Evolutionary conservation across 2,329 filamentous ascomycete genomes (phyloP), one percentile per base, ranked within the genome.

Genomic region (Emmonsiellopsis sp.): DNA sequence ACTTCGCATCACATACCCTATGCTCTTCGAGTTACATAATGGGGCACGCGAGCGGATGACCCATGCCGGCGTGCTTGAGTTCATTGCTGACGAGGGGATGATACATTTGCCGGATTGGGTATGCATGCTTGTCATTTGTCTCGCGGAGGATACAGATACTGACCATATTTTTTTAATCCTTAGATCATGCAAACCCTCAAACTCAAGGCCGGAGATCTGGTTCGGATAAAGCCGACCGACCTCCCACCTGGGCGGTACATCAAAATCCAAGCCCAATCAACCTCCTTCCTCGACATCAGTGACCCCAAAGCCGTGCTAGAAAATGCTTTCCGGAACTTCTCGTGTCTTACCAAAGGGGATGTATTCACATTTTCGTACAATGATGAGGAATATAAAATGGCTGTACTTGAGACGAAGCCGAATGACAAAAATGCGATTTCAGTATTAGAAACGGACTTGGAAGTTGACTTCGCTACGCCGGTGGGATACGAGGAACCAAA

Each of bases 281-380:
- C 87, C 51, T 87, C 86, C 62, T 98, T 98, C 72, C 86, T 98
- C 58, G 92, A 97, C 45, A 97, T 98, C 67, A 92, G 87, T 63
- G 93, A 98, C 64, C 93, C 93, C 21, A 96, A 95, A 73, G 93
- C 93, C 42, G 93, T 98, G 10, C 83, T 98, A 33, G 93, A 98
- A 72, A 93, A 93, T 63, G 92, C 90, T 0, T 96, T 98, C 72
- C 85, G 92, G 43, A 94, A 94, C 71, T 98, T 97, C 72, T 88
- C 91, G 13, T 92, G 92, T 49, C 79, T 97, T 13, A 95, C 91
- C 2, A 88, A 91, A 65, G 91, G 90, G 58, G 93, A 98, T 65
- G 79, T 95, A 43, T 98, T 98, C 77, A 94, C 88, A 58, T 98
- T 98, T 68, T 81, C 86, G 61, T 98, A 98, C 75, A 98, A 98